Evolutionary conservation across 768 basidiomycete genomes (phyloP), one percentile per base, ranked within the genome.

Genomic region (Collybia sp.): DNA sequence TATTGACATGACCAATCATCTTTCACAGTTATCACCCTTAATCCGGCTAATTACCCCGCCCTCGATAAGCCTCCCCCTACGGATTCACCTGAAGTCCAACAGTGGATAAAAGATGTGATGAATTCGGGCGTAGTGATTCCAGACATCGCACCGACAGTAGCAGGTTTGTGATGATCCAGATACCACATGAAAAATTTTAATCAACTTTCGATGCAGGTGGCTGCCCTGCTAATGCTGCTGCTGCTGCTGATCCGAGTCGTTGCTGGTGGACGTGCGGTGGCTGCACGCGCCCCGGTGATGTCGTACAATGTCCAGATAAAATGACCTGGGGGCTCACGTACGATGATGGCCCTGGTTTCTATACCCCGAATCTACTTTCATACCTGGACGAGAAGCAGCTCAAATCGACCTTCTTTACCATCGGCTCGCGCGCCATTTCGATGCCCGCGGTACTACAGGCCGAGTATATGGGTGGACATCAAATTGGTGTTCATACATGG

Each of bases 231-330:
- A 86, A 88, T 58, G 58, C 67, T 2, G 77, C 73, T 1, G 82
- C 77, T 8, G 72, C 72, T 30, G 64, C 69, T 6, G 82, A 87
- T 59, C 35, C 60, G 5, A 65, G 59, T 9, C 70, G 79, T 18
- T 88, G 86, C 64, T 90, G 88, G 88, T 90, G 85, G 86, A 85
- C 85, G 10, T 89, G 87, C 44, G 76, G 79, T 55, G 81, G 83
- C 32, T 90, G 88, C 66, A 79, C 75, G 2, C 71, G 77, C 13
- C 50, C 64, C n/a, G 76, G 77, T 1, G 91, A 93, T 58, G 73
- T 93, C 54, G 75, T 77, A 12, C 68, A 71, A n/a, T 95, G 93
- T 66, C 88, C 88, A 11, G 72, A 77, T 30, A 73, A 81, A 56
- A 62, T 75, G 51, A 64, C 72, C 45, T 79, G 76, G 76, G 76